These are phyloP conservation scores for Rheum nobile DNA, from an alignment of 148 eudicot species.

Conservation along the genomic window DNA sequence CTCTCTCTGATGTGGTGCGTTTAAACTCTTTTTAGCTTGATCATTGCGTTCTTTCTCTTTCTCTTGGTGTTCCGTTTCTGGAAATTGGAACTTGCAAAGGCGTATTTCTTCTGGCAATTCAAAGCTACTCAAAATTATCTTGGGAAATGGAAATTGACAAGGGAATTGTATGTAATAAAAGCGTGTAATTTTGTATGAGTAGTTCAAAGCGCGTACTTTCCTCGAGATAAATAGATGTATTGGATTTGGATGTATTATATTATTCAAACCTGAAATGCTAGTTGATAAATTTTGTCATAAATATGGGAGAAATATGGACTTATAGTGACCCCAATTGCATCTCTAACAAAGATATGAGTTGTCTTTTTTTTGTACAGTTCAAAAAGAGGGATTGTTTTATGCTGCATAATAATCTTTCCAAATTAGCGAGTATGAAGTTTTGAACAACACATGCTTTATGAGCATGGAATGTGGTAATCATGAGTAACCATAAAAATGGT, in stretches of 20 bases:
- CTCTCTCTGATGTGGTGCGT: conserved; percentile 89
- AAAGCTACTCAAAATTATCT: neutral
- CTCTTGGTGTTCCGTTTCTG: neutral
- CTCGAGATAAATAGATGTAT: no score
- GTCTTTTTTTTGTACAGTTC: neutral
- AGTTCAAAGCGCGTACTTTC: no score
- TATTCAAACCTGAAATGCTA: neutral
- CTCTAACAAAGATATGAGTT: neutral
- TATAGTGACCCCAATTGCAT: neutral
- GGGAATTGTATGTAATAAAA: neutral
- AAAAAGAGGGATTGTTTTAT: neutral
- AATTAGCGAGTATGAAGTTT: neutral
- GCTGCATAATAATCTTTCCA: neutral
- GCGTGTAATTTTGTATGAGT: no score
- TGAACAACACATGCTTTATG: neutral
- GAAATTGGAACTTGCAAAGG: neutral
- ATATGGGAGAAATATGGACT: neutral
- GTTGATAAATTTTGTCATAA: neutral
- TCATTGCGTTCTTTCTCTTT: neutral
- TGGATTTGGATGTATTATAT: neutral
- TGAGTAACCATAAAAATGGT: neutral
- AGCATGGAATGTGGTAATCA: neutral
- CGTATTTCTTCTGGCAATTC: neutral
- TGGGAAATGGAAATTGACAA: neutral
- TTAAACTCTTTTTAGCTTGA: neutral